A percentile compares a stretch with the other conserved stretches of the same genome.
These are phyloP conservation scores for Ehretia macrophylla DNA, from an alignment of 257 asterid genomes.

Conservation along the genomic window DNA sequence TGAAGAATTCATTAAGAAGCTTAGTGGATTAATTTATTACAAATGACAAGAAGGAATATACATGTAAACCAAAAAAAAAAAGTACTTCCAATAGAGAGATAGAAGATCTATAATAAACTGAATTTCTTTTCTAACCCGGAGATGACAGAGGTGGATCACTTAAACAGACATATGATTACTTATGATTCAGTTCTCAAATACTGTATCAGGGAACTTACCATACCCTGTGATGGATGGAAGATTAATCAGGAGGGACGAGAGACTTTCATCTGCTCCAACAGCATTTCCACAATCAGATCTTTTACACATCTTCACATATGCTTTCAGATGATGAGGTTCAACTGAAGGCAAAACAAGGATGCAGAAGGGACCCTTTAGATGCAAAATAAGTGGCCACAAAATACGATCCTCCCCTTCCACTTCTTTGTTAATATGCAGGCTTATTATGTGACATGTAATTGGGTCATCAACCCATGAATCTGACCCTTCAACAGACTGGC, in stretches of 20 bases:
- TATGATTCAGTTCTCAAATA: not conserved
- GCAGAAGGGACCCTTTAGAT: slow-evolving; percentile 63
- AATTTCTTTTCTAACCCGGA: not conserved
- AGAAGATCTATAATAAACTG: not conserved
- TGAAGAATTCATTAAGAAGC: too few relatives aligned
- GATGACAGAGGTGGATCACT: not conserved
- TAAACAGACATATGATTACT: not conserved
- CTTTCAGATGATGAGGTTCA: slow-evolving; percentile 71
- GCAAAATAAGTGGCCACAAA: slow-evolving; percentile 83
- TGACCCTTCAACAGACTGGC: slow-evolving; percentile 76
- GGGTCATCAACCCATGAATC: slow-evolving; percentile 99
- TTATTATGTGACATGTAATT: slow-evolving; percentile 73
- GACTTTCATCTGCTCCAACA: slow-evolving; percentile 61
- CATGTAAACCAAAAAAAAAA: too few relatives aligned
- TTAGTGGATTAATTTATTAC: too few relatives aligned
- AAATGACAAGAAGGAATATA: too few relatives aligned
- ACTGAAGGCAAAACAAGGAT: slow-evolving; percentile 77
- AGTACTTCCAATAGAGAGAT: too few relatives aligned
- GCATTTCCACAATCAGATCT: slow-evolving; percentile 76
- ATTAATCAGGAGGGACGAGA: slow-evolving; percentile 69
- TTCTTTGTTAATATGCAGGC: slow-evolving; percentile 49
- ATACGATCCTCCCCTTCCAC: slow-evolving; percentile 47
- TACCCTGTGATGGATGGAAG: slow-evolving; percentile 99
- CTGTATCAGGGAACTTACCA: slow-evolving; percentile 34
- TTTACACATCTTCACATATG: slow-evolving; percentile 67